These are phyloP conservation scores for Streptanthus diversifolius DNA, from an alignment of 345 rosid genomes.

Conservation along the genomic window DNA sequence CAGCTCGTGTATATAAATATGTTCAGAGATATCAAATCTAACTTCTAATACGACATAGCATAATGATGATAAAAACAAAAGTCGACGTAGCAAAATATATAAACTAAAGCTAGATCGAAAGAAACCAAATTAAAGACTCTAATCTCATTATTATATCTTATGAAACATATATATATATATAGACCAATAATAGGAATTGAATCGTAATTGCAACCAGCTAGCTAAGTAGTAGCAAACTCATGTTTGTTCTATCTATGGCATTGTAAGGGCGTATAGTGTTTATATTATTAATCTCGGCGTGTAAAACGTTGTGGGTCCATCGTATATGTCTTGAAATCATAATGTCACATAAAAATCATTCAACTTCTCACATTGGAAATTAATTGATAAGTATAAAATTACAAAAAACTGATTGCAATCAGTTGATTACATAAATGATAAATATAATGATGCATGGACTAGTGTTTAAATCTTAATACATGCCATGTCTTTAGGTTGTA, in stretches of 20 bases:
- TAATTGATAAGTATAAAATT: background rate
- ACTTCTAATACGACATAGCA: slow-evolving; percentile 12
- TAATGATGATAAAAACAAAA: background rate
- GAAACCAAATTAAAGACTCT: background rate
- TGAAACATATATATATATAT: background rate
- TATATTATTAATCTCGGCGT: slow-evolving; percentile 17
- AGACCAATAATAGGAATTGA: background rate
- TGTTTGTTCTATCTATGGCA: background rate
- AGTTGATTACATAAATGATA: background rate
- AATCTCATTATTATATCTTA: background rate
- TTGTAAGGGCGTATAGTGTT: background rate
- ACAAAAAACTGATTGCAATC: background rate
- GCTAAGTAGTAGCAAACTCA: slow-evolving; percentile 12
- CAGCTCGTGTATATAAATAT: background rate
- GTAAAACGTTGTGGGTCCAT: slow-evolving; percentile 33
- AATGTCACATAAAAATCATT: slow-evolving; percentile 23
- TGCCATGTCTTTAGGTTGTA: slow-evolving; percentile 29
- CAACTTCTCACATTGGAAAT: slow-evolving; percentile 9
- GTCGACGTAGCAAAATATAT: background rate
- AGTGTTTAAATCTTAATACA: slow-evolving; percentile 30
- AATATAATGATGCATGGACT: slow-evolving; percentile 18
- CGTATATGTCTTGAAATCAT: slow-evolving; percentile 19
- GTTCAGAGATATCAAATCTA: slow-evolving; percentile 6
- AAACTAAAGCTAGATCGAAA: background rate
- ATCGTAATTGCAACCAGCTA: background rate